Evolutionary conservation across 306 rosid genomes (phyloP), one percentile per base, ranked within the genome.

Genomic region (Ochetophila trinervis): DNA sequence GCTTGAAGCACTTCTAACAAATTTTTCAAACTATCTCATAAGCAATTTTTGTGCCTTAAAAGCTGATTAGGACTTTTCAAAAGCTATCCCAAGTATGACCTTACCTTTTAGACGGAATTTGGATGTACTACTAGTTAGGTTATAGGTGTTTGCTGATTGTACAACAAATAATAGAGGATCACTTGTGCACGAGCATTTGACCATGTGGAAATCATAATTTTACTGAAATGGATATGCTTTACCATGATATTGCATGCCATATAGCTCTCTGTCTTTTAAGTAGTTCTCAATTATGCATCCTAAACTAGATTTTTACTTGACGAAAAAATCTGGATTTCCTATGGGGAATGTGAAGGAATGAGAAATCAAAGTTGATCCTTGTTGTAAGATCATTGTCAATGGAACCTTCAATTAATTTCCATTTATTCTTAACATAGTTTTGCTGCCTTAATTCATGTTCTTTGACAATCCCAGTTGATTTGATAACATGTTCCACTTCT

Each of bases 381-480:
- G 0, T 11, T 36, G 35, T 53, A 36, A 37, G 34, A 40, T 37
- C 19, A 44, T n/a, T 44, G 32, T n/a, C 35, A 57, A 0, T 16
- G 23, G 27, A 17, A 13, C 27, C 15, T 18, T 40, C 48, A 15
- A 14, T 21, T 47, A 57, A 44, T 30, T 51, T 51, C 3, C 44
- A 48, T 19, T 57, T 18, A 52, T 10, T 40, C 45, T 3, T 56
- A 0, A 1, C 3, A 23, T 50, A 24, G 15, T 45, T 44, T 6
- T 30, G 18, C 42, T 48, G 60, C 24, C 34, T 5, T 44, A 40
- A 37, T 62, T 9, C 18, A 16, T 53, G 62, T 70, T 12, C n/a
- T 11, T 60, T 78, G 23, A 64, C 47, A 63, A 18, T 59, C 34
- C 34, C 21, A 53, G 6, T 64, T 27, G 35, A 57, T 14, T 48